A percentile compares a stretch with the other conserved stretches of the same genome.
These are phyloP conservation scores for Tricholoma flavovirens DNA, from an alignment of 768 basidiomycete species.

Conservation along the genomic window DNA sequence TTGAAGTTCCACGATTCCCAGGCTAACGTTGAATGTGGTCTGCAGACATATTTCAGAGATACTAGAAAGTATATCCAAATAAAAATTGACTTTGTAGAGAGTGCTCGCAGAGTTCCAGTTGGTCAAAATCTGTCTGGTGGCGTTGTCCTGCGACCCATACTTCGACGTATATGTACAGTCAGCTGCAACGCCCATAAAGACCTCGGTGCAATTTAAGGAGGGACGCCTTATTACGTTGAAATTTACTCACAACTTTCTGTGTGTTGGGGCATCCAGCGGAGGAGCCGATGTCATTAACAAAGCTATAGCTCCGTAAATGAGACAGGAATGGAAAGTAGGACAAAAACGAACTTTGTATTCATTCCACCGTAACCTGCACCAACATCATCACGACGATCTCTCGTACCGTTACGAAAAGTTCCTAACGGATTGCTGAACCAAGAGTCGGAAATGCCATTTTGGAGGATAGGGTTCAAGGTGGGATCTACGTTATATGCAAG, in stretches of 20 bases:
- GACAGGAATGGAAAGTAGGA: constrained; percentile 1
- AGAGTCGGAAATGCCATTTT: constrained; percentile 22
- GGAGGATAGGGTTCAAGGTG: constrained; percentile 45
- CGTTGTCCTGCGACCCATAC: constrained; percentile 60
- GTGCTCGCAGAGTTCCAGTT: constrained; percentile 76
- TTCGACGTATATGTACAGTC: constrained; percentile 73
- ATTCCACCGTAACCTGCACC: constrained; percentile 44
- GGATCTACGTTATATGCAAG: constrained; percentile 63
- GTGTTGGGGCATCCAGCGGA: constrained; percentile 65
- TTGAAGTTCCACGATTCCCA: constrained; percentile 77
- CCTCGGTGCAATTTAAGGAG: constrained; percentile 22
- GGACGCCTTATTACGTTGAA: not conserved
- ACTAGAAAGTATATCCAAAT: not conserved
- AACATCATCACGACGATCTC: constrained; percentile 50
- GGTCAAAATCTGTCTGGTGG: constrained; percentile 68
- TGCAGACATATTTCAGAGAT: constrained; percentile 18
- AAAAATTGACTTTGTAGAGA: constrained; percentile 52
- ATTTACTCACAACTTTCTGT: constrained; percentile 56
- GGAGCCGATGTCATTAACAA: constrained; percentile 61
- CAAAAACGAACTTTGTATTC: constrained; percentile 45
- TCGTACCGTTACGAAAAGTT: constrained; percentile 26
- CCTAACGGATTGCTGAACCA: constrained; percentile 42
- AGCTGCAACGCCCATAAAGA: constrained; percentile 84
- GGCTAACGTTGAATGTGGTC: constrained; percentile 76
- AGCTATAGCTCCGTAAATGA: constrained; percentile 37